Conservation (phyloP, 352 stramenopile species). For the Peronospora tabacina region DNA sequence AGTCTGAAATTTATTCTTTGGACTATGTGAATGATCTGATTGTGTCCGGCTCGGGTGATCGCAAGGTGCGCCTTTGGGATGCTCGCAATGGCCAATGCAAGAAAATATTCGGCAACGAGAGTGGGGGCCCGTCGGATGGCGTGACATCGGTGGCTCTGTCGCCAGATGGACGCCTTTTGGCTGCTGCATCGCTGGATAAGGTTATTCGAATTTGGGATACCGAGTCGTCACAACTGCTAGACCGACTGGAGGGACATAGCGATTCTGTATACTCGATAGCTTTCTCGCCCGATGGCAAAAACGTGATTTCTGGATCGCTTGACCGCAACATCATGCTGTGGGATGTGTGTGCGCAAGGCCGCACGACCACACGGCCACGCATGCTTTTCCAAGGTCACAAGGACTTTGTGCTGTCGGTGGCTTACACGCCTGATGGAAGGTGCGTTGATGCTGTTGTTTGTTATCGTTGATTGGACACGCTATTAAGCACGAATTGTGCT, state of each 20-base stretch:
- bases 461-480: background rate
- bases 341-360: conserved; percentile 72
- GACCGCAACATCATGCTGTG: conserved; percentile 86
- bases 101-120: conserved; percentile 80
- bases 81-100: conserved; percentile 74
- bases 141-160: conserved; percentile 79
- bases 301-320: conserved; percentile 78
- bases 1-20: conserved; percentile 83
- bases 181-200: conserved; percentile 77
- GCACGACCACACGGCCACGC: conserved; percentile 70
- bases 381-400: conserved; percentile 86
- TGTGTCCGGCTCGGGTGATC: conserved; percentile 77
- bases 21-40: conserved; percentile 85
- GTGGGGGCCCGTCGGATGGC: conserved; percentile 64
- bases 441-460: conserved; percentile 22
- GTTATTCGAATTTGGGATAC: conserved; percentile 84
- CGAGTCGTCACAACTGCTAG: conserved; percentile 67
- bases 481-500: conserved; percentile 5
- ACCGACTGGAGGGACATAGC: conserved; percentile 76
- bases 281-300: conserved; percentile 83
- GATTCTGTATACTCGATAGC: conserved; percentile 86
- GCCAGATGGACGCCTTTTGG: conserved; percentile 64
- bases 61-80: conserved; percentile 80
- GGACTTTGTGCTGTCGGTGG: conserved; percentile 80
- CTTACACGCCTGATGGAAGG: conserved; percentile 83